Base-by-base conservation (phyloP, 2,329 filamentous ascomycete species). In the Colletotrichum spaethianum region DNA sequence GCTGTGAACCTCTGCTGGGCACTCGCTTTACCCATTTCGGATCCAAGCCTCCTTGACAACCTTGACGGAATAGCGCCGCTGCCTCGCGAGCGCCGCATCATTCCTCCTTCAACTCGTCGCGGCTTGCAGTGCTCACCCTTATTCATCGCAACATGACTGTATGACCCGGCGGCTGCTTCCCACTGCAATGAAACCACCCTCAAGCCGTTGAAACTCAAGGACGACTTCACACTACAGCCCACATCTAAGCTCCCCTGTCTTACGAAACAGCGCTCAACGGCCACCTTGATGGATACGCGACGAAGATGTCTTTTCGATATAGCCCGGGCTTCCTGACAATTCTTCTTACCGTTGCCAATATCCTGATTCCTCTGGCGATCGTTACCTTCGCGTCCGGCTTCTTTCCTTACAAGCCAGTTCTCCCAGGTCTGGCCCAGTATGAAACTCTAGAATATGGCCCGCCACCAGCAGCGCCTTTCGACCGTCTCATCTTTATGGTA, bases 401-500 rank as follows among this genome's bases (percentile, higher is more conserved):
- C 87, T 99, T 99, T 79, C 96, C 96, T 9, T 98, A 98, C 83
- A 99, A 99, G 79, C 95, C 96, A 3, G 93, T 98, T 75, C 87
- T 99, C 59, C 91, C 95, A 14, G 96, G 96, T 4, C 85, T 98
- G 57, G 95, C 96, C 12, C 85, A 88, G 74, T 93, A 92, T 81
- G 88, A 90, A 74, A 78, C 87, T 61, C 79, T 89, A 36, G 83
- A 86, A 57, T 86, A 88, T 83, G 90, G 85, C 26, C 78, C 83
- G 57, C 87, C 87, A 8, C 91, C 93, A 3, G 82, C 86, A 60
- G 88, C 93, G 42, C 91, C 93, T 0, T 99, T 99, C 81, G 91
- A 98, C 82, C 95, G 93, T 78, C 86, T 98, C 64, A 87, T 99
- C 65, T 98, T 99, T 81, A 98, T 99, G 96, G 95, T 99, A 8